Conservation (phyloP, 805 yeast species). For the Candida takata region DNA sequence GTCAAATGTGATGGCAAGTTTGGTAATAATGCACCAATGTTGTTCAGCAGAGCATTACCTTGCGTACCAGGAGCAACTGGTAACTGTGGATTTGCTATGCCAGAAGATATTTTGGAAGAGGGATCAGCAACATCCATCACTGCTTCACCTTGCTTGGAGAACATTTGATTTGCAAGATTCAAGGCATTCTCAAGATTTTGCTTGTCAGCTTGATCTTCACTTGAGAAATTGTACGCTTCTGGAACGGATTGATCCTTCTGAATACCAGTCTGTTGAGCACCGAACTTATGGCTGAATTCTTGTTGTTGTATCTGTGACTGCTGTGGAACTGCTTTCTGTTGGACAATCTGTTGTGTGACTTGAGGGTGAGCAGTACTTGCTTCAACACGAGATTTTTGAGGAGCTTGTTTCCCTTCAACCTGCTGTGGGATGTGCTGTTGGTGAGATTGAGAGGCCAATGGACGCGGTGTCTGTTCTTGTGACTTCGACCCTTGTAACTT, state of each 20-base stretch:
- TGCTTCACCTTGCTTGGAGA: conserved; percentile 4
- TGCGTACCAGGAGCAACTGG: conserved; percentile 15
- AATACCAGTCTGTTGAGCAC: not conserved
- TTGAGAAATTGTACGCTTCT: conserved; percentile 3
- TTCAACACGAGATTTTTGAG: too few species aligned
- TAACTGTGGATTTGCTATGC: conserved; percentile 6
- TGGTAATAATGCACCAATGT: conserved; percentile 19
- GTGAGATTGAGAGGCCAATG: too few species aligned
- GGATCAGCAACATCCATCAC: not conserved
- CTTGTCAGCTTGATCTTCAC: conserved; percentile 1
- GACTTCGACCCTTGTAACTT: conserved; percentile 17
- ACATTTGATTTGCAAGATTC: conserved; percentile 8
- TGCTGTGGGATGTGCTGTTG: too few species aligned
- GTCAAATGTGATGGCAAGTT: conserved; percentile 20
- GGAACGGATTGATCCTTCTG: too few species aligned
- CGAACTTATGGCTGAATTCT: not conserved
- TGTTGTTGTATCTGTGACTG: not conserved
- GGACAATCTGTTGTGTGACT: too few species aligned
- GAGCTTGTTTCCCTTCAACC: too few species aligned
- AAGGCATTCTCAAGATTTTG: conserved; percentile 7
- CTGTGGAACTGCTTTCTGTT: not conserved
- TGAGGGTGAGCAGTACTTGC: too few species aligned
- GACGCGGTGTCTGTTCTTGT: conserved; percentile 2
- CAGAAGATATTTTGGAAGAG: not conserved
- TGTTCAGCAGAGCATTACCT: conserved; percentile 15